phyloP scores from a whole-genome alignment of 169 alveolate species.

The Perkinsus marinus region DNA sequence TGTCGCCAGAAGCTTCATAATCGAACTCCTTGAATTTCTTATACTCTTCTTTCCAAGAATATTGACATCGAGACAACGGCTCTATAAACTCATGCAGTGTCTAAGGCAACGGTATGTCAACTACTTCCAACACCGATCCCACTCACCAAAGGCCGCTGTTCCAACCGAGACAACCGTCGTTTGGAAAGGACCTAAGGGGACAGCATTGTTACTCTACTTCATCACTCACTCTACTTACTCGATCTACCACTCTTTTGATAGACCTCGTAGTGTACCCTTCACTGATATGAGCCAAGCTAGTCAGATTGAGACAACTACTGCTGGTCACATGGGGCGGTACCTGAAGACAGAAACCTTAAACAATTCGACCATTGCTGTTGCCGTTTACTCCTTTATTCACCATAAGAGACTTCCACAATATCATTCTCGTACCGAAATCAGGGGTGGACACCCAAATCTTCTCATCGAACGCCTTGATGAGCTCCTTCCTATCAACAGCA shows the following conservation, averaged over 20 bases:
- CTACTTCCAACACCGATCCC: neutral
- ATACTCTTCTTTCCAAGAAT: conserved; percentile 26
- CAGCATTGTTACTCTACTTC: neutral
- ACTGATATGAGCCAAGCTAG: conserved; percentile 51
- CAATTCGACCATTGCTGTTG: too few relatives aligned
- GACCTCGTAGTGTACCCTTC: conserved; percentile 61
- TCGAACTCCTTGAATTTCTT: conserved; percentile 1
- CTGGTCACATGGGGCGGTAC: neutral
- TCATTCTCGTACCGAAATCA: conserved; percentile 56
- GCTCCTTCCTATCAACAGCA: conserved; percentile 40
- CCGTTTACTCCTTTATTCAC: conserved; percentile 4
- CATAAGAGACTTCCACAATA: conserved; percentile 50
- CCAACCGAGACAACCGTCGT: neutral
- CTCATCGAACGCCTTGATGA: conserved; percentile 58
- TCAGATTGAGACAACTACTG: conserved; percentile 25
- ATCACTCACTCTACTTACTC: conserved; percentile 9
- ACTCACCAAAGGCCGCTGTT: neutral
- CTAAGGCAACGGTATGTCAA: neutral
- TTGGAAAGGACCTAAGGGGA: neutral
- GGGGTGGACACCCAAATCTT: conserved; percentile 64
- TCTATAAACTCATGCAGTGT: conserved; percentile 12
- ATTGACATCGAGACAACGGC: conserved; percentile 16
- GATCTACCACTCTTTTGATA: conserved; percentile 14
- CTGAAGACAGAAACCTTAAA: neutral
- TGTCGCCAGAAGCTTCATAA: conserved; percentile 6